Evolutionary conservation across 768 basidiomycete species (phyloP).

Genomic region (Calocybe indica): DNA sequence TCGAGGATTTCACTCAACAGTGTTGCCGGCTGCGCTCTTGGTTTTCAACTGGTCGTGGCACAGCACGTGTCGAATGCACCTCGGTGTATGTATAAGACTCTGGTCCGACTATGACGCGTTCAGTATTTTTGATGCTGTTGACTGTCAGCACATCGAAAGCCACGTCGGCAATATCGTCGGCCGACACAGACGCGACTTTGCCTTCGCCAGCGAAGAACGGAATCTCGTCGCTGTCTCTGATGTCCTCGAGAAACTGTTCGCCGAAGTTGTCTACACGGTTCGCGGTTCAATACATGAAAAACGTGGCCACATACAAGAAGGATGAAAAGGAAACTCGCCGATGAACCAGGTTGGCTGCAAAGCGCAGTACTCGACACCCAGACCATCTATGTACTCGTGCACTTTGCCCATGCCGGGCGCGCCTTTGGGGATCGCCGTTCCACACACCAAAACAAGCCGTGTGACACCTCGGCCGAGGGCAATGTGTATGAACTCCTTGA

Average conservation of each 20-base stretch:
- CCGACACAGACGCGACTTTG: slow-evolving; percentile 15
- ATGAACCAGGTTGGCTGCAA: slow-evolving; percentile 29
- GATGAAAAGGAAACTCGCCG: slow-evolving; percentile 11
- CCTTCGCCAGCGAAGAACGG: slow-evolving; percentile 15
- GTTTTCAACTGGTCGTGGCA: not conserved
- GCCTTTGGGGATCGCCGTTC: slow-evolving; percentile 16
- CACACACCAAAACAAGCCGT: slow-evolving; percentile 25
- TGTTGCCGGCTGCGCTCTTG: slow-evolving; percentile 15
- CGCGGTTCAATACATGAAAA: not conserved
- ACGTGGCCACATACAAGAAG: not conserved
- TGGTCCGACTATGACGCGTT: slow-evolving; percentile 25
- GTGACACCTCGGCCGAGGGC: slow-evolving; percentile 24
- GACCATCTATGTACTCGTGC: slow-evolving; percentile 26
- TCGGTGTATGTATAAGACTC: slow-evolving; percentile 23
- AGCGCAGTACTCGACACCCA: slow-evolving; percentile 25
- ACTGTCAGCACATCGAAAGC: slow-evolving; percentile 19
- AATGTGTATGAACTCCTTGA: slow-evolving; percentile 27
- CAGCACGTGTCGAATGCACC: slow-evolving; percentile 7
- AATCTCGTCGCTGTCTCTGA: slow-evolving; percentile 12
- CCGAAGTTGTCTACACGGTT: slow-evolving; percentile 11
- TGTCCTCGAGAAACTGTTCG: slow-evolving; percentile 1
- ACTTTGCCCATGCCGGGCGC: slow-evolving; percentile 19
- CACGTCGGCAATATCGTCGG: slow-evolving; percentile 22
- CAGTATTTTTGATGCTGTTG: slow-evolving; percentile 16
- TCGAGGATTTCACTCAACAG: slow-evolving; percentile 19